A percentile compares a stretch with the other conserved stretches of the same genome.
Conservation (phyloP, 208 protist genomes). For the Trichomonas vaginalis region DNA sequence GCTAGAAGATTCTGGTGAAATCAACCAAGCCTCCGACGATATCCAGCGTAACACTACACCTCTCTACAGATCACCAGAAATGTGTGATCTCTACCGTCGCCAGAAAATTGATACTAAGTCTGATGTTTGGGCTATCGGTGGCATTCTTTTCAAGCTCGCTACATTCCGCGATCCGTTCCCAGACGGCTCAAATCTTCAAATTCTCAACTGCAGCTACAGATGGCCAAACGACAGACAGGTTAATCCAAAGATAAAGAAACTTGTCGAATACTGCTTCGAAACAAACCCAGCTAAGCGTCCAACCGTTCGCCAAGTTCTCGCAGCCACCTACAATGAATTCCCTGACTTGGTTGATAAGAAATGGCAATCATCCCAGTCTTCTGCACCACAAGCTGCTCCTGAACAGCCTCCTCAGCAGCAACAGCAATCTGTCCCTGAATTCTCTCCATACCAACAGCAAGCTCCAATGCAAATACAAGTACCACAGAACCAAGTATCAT, state of each 20-base stretch:
- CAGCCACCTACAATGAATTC: background rate
- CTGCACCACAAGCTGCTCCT: background rate
- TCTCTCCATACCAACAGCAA: background rate
- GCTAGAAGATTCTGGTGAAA: background rate
- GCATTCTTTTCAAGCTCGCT: background rate
- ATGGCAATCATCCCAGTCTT: background rate
- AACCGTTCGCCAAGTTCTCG: background rate
- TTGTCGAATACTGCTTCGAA: background rate
- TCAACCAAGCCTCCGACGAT: background rate
- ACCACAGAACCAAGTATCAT: background rate
- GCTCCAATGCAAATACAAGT: background rate
- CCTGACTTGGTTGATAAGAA: background rate
- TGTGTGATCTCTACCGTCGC: background rate
- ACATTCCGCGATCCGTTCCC: background rate
- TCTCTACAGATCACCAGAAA: background rate
- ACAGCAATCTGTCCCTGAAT: background rate
- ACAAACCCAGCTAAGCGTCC: background rate
- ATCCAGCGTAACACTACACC: background rate
- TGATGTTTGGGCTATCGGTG: conserved; percentile 11
- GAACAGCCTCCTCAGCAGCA: too few species aligned
- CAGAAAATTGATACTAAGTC: background rate
- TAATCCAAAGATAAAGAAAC: background rate
- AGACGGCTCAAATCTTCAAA: background rate
- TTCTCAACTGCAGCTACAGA: background rate
- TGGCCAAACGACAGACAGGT: background rate